Conservation (phyloP, 768 basidiomycete species). For the Podaxis mareebaensis region DNA sequence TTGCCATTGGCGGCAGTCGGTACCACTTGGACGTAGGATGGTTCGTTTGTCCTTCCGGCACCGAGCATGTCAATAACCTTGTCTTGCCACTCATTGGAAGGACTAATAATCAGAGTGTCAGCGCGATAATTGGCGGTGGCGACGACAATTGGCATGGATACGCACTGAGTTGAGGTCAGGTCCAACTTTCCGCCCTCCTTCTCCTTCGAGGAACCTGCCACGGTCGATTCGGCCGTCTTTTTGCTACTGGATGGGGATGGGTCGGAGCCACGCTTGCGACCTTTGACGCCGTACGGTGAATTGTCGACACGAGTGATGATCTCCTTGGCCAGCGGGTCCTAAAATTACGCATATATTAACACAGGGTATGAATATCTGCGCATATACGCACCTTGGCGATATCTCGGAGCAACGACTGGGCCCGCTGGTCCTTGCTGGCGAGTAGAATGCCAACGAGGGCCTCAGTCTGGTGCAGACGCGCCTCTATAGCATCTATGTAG, state of each 20-base stretch:
- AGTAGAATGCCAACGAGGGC: constrained; percentile 84
- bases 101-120: constrained; percentile 41
- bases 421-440: constrained; percentile 43
- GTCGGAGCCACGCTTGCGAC: constrained; percentile 51
- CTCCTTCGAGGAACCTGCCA: constrained; percentile 25
- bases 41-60: constrained; percentile 22
- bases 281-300: constrained; percentile 76
- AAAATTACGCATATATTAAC: constrained; percentile 20
- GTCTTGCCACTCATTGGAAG: constrained; percentile 86
- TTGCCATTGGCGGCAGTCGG: background rate
- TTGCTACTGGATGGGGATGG: constrained; percentile 20
- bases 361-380: constrained; percentile 9
- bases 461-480: constrained; percentile 87
- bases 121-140: background rate
- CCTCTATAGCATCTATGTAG: constrained; percentile 94
- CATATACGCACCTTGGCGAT: constrained; percentile 44
- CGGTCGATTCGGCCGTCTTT: constrained; percentile 22
- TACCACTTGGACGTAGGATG: background rate
- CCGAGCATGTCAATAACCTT: constrained; percentile 49
- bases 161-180: constrained; percentile 65
- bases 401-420: constrained; percentile 47
- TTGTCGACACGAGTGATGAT: constrained; percentile 82
- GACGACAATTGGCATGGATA: constrained; percentile 17
- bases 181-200: constrained; percentile 29
- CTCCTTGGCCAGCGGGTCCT: constrained; percentile 80